These are phyloP conservation scores for Saccharomycopsis selenospora DNA, from an alignment of 805 yeast species.

Conservation along the genomic window DNA sequence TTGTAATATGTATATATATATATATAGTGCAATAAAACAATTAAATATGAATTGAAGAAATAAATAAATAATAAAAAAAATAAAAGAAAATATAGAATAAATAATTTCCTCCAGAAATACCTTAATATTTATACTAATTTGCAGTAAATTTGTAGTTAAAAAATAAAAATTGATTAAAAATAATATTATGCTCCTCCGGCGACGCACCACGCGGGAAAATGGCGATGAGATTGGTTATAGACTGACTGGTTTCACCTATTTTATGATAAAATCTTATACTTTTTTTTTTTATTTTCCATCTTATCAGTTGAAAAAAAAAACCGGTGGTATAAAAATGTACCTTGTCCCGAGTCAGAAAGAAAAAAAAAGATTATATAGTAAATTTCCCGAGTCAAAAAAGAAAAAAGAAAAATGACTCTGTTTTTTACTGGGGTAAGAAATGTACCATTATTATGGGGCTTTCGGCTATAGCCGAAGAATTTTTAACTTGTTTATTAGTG, in stretches of 20 bases:
- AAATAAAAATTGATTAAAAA: background rate
- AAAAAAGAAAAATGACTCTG: too few relatives aligned
- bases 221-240: conserved; percentile 5
- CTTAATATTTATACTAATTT: background rate
- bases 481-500: too few relatives aligned
- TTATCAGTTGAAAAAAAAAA: too few relatives aligned
- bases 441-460: too few relatives aligned
- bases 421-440: too few relatives aligned
- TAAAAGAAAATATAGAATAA: background rate
- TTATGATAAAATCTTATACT: too few relatives aligned
- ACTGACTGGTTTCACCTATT: too few relatives aligned
- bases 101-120: background rate
- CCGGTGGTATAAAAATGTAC: background rate
- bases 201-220: conserved; percentile 1
- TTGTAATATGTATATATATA: too few relatives aligned
- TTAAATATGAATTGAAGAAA: background rate
- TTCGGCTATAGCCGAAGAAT: too few relatives aligned
- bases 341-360: background rate
- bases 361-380: background rate
- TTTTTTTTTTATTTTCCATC: background rate
- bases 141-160: background rate
- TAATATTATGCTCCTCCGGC: conserved; percentile 1
- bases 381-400: background rate
- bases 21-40: too few relatives aligned
- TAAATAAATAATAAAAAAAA: background rate